Evolutionary conservation across 2,329 filamentous ascomycete genomes (phyloP).

Genomic region (Pestalotiopsis sp.): DNA sequence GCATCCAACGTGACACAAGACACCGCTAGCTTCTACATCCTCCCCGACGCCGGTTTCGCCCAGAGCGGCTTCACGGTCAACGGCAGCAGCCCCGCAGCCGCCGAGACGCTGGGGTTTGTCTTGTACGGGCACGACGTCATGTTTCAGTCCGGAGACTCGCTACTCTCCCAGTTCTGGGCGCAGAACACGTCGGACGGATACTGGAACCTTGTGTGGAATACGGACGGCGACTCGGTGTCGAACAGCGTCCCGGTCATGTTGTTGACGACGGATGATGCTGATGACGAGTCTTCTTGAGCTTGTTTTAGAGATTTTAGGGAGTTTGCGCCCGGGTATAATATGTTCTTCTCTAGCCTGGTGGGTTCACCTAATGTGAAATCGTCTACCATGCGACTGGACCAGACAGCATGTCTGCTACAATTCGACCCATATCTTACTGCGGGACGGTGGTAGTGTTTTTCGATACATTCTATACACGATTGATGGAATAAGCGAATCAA

Average conservation of each 20-base stretch:
- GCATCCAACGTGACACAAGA: neutral
- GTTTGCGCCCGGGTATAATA: neutral
- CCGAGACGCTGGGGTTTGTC: neutral
- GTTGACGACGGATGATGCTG: neutral
- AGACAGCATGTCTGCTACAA: neutral
- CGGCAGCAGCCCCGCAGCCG: neutral
- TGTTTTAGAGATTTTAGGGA: neutral
- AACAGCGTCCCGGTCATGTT: neutral
- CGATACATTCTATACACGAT: neutral
- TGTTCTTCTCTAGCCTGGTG: neutral
- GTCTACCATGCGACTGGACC: neutral
- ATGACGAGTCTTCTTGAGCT: neutral
- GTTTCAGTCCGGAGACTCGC: neutral
- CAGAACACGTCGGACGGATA: neutral
- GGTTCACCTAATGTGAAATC: neutral
- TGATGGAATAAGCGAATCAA: neutral
- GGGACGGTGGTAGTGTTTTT: neutral
- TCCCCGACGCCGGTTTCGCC: neutral
- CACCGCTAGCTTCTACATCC: neutral
- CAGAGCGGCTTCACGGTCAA: neutral
- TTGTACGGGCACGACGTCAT: neutral
- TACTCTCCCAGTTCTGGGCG: neutral
- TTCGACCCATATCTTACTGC: neutral
- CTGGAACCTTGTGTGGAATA: slow-evolving; percentile 2
- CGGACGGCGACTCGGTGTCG: neutral